These are phyloP conservation scores for Microcera coccophila DNA, from an alignment of 2,329 filamentous ascomycete genomes.

Conservation along the genomic window DNA sequence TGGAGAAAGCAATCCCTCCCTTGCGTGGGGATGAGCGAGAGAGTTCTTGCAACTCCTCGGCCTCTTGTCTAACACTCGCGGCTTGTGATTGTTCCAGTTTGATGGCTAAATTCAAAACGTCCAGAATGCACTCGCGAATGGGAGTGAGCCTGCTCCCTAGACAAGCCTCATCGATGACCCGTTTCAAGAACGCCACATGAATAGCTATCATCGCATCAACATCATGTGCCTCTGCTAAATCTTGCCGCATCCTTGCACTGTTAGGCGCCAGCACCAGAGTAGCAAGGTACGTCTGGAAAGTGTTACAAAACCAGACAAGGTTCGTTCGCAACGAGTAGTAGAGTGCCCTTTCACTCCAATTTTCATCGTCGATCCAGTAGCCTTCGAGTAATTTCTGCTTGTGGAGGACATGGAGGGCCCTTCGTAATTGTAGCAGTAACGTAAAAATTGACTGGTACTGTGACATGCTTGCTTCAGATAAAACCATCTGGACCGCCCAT, in stretches of 20 bases:
- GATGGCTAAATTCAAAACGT: conserved; percentile 71
- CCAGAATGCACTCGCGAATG: conserved; percentile 69
- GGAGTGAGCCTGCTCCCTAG: conserved; percentile 64
- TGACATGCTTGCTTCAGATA: conserved; percentile 60
- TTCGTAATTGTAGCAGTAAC: conserved; percentile 72
- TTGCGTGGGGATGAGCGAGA: conserved; percentile 23
- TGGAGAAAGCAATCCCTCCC: conserved; percentile 18
- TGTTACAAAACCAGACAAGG: conserved; percentile 74
- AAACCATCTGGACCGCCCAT: conserved; percentile 67
- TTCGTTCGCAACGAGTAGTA: conserved; percentile 63
- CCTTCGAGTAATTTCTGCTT: conserved; percentile 46
- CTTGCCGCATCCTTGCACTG: conserved; percentile 50
- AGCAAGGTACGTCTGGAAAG: conserved; percentile 70
- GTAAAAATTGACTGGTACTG: conserved; percentile 71
- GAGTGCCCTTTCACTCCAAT: conserved; percentile 41
- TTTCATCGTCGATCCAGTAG: conserved; percentile 34
- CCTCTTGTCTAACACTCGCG: conserved; percentile 35
- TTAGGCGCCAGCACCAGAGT: conserved; percentile 66
- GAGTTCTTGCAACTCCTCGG: conserved; percentile 31
- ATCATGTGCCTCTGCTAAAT: conserved; percentile 60
- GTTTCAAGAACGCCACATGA: conserved; percentile 61
- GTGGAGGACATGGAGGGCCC: conserved; percentile 65
- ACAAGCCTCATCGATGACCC: conserved; percentile 64
- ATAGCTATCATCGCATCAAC: conserved; percentile 76
- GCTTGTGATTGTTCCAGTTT: conserved; percentile 60